Percentiles rank a stretch among this genome's conserved stretches.
These are phyloP conservation scores for Lathyrus sativus DNA, from an alignment of 306 rosid genomes.

Conservation along the genomic window DNA sequence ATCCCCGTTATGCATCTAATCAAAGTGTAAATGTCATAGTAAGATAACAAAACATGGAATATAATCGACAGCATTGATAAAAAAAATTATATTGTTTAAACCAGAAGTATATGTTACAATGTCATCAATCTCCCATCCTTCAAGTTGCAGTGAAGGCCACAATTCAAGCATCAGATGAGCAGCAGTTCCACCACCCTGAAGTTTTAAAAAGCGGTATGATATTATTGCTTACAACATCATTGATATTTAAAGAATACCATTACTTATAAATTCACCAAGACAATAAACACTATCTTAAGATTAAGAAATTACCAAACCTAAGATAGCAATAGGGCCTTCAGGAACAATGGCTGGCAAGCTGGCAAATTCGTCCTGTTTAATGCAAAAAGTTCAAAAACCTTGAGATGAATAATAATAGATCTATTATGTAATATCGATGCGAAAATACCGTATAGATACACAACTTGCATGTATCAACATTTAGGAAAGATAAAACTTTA, in stretches of 20 bases:
- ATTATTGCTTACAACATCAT: constrained; percentile 26
- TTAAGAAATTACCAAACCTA: constrained; percentile 78
- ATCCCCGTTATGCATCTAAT: constrained; percentile 20
- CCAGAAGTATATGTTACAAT: constrained; percentile 54
- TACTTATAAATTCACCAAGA: constrained; percentile 28
- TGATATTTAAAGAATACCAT: neutral
- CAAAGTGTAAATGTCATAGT: constrained; percentile 4
- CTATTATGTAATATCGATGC: neutral
- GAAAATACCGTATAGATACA: neutral
- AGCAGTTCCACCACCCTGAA: constrained; percentile 95
- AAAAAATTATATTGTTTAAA: constrained; percentile 9
- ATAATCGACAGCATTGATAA: constrained; percentile 13
- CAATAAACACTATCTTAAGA: constrained; percentile 6
- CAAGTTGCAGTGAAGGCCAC: constrained; percentile 91
- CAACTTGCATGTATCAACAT: neutral
- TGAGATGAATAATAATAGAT: constrained; percentile 19
- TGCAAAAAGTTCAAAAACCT: constrained; percentile 39
- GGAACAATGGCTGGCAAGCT: constrained; percentile 93
- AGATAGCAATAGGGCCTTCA: constrained; percentile 83
- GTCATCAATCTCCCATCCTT: constrained; percentile 94
- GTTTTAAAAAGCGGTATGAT: constrained; percentile 33
- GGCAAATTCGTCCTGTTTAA: constrained; percentile 83
- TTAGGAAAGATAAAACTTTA: too few species aligned
- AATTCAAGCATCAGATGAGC: constrained; percentile 88
- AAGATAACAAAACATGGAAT: constrained; percentile 29